A percentile compares a stretch with the other conserved stretches of the same genome.
These are phyloP conservation scores for Lenzites betulinus DNA, from an alignment of 768 basidiomycete species.

Conservation along the genomic window DNA sequence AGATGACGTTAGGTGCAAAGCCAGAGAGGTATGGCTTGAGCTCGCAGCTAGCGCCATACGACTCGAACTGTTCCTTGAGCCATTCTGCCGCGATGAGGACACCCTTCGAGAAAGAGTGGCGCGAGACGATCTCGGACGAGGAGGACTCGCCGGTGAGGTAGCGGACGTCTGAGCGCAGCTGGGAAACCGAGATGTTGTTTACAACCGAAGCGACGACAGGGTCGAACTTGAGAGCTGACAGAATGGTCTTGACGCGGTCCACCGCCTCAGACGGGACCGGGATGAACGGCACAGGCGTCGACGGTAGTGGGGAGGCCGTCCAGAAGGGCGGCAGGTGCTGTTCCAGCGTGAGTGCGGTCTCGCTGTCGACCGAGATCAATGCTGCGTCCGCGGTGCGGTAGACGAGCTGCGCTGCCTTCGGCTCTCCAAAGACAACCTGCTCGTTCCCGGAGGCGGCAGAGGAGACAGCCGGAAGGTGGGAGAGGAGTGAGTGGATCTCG, in stretches of 20 bases:
- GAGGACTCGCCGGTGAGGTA: constrained; percentile 86
- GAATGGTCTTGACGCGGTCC: constrained; percentile 56
- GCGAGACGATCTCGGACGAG: constrained; percentile 67
- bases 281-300: constrained; percentile 45
- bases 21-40: constrained; percentile 66
- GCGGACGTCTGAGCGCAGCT: constrained; percentile 70
- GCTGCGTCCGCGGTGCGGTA: constrained; percentile 46
- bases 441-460: neutral
- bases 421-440: constrained; percentile 15
- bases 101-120: constrained; percentile 81
- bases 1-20: constrained; percentile 87
- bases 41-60: constrained; percentile 70
- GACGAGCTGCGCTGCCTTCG: constrained; percentile 33
- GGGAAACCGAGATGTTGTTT: constrained; percentile 62
- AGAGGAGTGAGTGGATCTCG: constrained; percentile 17
- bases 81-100: constrained; percentile 67
- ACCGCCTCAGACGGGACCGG: constrained; percentile 61
- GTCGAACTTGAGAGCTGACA: constrained; percentile 64
- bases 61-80: constrained; percentile 75
- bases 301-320: constrained; percentile 66
- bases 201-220: constrained; percentile 69
- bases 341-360: constrained; percentile 42
- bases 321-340: constrained; percentile 65
- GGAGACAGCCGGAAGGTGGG: constrained; percentile 1
- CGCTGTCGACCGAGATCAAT: constrained; percentile 44